Base-by-base conservation (phyloP, 129 eudicot species). In the Helianthus tuberosus region DNA sequence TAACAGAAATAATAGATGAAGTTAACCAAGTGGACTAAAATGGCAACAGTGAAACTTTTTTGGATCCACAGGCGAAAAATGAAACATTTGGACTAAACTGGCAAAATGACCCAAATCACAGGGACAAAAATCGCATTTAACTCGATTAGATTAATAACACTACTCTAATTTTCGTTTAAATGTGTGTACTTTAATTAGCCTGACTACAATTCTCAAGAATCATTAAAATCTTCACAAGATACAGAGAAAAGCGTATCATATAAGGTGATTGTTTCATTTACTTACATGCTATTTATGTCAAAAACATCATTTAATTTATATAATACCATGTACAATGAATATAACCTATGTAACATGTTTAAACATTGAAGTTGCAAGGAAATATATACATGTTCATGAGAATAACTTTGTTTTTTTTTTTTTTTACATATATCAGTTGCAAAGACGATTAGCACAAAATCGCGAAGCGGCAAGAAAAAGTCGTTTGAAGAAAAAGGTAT, bases 381-480 rank as follows among this genome's bases (percentile, higher is more conserved):
- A 27, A 27, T 27, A 27, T 27, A 27, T 27, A 27, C 23, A 20
- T 27, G 32, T 27, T 27, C 3, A 27, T 27, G 32, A 27, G 32
- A 1, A 27, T 27, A 27, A 27, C 3, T 27, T 52, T 49, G 3
- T 13, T 9, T 20, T 43, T 29, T 48, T 15, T 13, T 9, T 20
- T 43, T 29, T 48, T 15, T 6, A 36, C 49, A 10, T 50, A 29
- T 79, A 69, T 58, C 84, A 92, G 98, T 75, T 80, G 41, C 83
- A 85, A 86, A 53, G 96, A 73, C 94, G 98, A 32, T 73, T 89
- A 69, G 94, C 94, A 27, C 96, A 92, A 80, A 92, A 92, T 63
- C 96, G 98, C 58, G 98, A 87, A 89, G 96, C 98, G 80, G 98
- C 98, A 58, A 79, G 90, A 13, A 92, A 84, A 70, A 89, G 98